Base-by-base conservation (phyloP, 495 filamentous ascomycete genomes). In the Podospora tetraspora region DNA sequence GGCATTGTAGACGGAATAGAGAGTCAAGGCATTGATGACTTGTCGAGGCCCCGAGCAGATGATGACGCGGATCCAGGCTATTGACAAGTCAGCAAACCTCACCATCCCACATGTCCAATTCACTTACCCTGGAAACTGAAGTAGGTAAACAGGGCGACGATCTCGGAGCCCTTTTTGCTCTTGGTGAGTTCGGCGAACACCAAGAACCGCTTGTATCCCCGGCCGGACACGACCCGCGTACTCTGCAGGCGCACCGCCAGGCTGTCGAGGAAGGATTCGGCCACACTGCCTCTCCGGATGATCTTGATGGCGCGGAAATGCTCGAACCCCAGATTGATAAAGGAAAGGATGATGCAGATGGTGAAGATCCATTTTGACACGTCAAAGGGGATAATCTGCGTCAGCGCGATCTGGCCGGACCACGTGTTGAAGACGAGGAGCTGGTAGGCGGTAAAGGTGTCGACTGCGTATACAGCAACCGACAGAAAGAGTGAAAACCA, bases 161-260 rank as follows among this genome's bases (percentile, higher is more conserved):
- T 97, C 76, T 97, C 94, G 30, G 88, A 87, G 12, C 93, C 92
- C 76, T 96, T 94, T 75, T 90, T 93, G 78, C 90, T 92, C 76
- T 94, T 93, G 1, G 95, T 97, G 79, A 99, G 81, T 70, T 92
- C 91, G 7, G 93, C 88, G 74, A 97, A 99, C 59, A 99, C 93
- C 21, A 97, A 80, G 75, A 97, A 99, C 34, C 94, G 84, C 70
- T 85, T 89, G 88, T 89, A 99, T 34, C 95, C 86, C 30, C 87
- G 87, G 21, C 84, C 83, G 23, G 82, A 79, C 13, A 88, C 88
- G 23, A 90, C 64, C 30, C 93, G 87, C 71, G 93, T 84, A 82
- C 90, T 90, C 76, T 97, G 91, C 60, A 93, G 79, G 22, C 91
- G 87, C 25, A 92, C 90, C 0, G 93, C 94, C 21, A 97, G 81